A percentile compares a stretch with the other conserved stretches of the same genome.
phyloP scores from a whole-genome alignment of 2,329 filamentous ascomycete species.

The Aspergillus hortae region DNA sequence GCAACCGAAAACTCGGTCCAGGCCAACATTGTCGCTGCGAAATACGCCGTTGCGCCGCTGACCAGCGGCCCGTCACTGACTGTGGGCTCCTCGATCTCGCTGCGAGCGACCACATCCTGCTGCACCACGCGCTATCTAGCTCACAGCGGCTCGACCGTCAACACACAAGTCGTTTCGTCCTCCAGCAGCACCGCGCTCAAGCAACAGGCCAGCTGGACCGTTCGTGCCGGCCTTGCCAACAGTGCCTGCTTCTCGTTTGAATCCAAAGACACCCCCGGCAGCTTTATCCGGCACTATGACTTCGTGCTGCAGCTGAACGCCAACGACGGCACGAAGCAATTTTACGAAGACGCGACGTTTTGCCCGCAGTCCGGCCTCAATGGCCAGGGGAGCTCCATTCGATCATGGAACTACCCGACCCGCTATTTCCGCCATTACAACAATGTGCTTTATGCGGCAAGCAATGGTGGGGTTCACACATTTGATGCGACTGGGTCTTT shows the following conservation, averaged over 20 bases:
- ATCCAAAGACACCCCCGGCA: slow-evolving; percentile 55
- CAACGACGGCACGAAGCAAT: slow-evolving; percentile 55
- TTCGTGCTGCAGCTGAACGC: slow-evolving; percentile 51
- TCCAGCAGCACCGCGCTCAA: slow-evolving; percentile 50
- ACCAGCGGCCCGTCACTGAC: slow-evolving; percentile 48
- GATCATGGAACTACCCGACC: slow-evolving; percentile 60
- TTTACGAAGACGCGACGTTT: slow-evolving; percentile 62
- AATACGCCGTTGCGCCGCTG: slow-evolving; percentile 49
- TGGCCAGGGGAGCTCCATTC: slow-evolving; percentile 51
- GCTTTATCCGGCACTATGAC: slow-evolving; percentile 55
- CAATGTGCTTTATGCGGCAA: slow-evolving; percentile 47
- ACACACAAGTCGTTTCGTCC: slow-evolving; percentile 54
- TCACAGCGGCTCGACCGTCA: slow-evolving; percentile 49
- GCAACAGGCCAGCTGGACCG: slow-evolving; percentile 52
- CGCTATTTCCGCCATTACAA: slow-evolving; percentile 56
- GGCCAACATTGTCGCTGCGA: slow-evolving; percentile 58
- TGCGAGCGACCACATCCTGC: slow-evolving; percentile 55
- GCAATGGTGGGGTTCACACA: slow-evolving; percentile 53
- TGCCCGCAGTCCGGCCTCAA: slow-evolving; percentile 53
- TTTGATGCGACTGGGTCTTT: slow-evolving; percentile 52
- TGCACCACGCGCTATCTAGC: slow-evolving; percentile 55
- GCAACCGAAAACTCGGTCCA: slow-evolving; percentile 57
- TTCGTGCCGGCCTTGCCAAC: slow-evolving; percentile 55
- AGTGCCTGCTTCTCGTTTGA: slow-evolving; percentile 60
- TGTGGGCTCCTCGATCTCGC: slow-evolving; percentile 50